Percentiles rank a stretch among this genome's conserved stretches.
Evolutionary conservation across 306 rosid genomes (phyloP).

Genomic region (Citrullus mucosospermus): DNA sequence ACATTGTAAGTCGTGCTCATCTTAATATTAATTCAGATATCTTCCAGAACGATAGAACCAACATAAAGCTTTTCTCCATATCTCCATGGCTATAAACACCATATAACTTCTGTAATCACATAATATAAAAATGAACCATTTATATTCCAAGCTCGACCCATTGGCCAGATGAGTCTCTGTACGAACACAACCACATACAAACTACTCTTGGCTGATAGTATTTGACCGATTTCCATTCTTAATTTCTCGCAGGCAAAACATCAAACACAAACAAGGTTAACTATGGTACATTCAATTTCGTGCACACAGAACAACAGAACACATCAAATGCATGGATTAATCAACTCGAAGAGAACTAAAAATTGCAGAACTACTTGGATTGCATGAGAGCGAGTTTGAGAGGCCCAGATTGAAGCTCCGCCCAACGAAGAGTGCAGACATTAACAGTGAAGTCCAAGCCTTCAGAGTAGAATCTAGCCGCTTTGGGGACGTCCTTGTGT

Average conservation of each 20-base stretch:
- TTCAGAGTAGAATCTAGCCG: slow-evolving; percentile 66
- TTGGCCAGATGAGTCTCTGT: not conserved
- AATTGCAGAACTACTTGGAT: slow-evolving; percentile 20
- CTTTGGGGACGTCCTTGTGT: slow-evolving; percentile 76
- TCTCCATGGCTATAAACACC: not conserved
- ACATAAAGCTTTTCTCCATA: not conserved
- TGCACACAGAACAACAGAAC: slow-evolving; percentile 6
- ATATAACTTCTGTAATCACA: not conserved
- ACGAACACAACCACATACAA: not conserved
- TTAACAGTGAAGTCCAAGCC: slow-evolving; percentile 66
- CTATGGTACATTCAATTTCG: not conserved
- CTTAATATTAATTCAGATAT: not conserved
- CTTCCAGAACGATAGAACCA: not conserved
- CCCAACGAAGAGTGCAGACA: slow-evolving; percentile 74
- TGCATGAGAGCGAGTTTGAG: slow-evolving; percentile 79
- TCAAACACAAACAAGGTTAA: slow-evolving; percentile 21
- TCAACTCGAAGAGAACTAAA: not conserved
- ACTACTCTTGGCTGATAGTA: not conserved
- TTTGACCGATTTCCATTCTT: not conserved
- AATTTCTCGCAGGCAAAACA: slow-evolving; percentile 14
- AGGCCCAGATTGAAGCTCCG: slow-evolving; percentile 79
- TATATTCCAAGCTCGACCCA: not conserved
- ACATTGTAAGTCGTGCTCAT: not conserved
- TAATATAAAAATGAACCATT: not conserved
- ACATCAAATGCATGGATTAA: slow-evolving; percentile 2